Base-by-base conservation (phyloP, 2,329 filamentous ascomycete species). In the Aphanocladium album region DNA sequence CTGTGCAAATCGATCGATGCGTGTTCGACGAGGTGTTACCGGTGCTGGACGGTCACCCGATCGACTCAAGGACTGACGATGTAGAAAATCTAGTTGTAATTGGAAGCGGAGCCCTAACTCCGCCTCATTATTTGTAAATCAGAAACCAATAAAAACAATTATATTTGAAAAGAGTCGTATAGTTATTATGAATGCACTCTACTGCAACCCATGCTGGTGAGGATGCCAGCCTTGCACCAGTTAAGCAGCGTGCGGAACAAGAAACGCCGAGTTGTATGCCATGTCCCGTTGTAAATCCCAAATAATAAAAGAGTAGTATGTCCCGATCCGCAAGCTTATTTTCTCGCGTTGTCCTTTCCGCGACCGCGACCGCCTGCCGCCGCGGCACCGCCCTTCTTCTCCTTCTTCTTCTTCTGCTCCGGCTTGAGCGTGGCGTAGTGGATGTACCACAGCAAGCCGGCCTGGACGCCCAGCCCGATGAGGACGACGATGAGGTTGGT, bases 361-460 rank as follows among this genome's bases (percentile, higher is more conserved):
- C 57, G 47, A 11, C 49, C 46, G 4, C 46, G 21, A 23, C 46
- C 57, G 14, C 25, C 25, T 61, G 69, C 71, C 16, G 62, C 60
- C 5, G 50, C 62, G 1, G 62, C 66, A 27, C 35, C 57, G 67
- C 77, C 79, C 69, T 73, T 74, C 39, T 73, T 71, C 58, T 76
- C 75, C 72, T 82, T 82, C 68, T 79, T 79, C 71, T 81, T 83
- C 70, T 76, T 80, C 71, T 86, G 83, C 68, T 83, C 81, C 17
- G 83, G 83, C 75, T 86, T 86, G 74, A 83, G 64, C 21, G 83
- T 86, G 61, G 82, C 82, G 67, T 75, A 80, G 72, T 85, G 82
- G 67, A 86, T 86, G 73, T 79, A 84, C 80, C 80, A 84, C 58
- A 82, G 71, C 53, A 85, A 72, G 11, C 76, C 67, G 61, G 70